These are phyloP conservation scores for Trichosporon sp. DNA, from an alignment of 1,284 basidiomycete genomes.

Conservation along the genomic window DNA sequence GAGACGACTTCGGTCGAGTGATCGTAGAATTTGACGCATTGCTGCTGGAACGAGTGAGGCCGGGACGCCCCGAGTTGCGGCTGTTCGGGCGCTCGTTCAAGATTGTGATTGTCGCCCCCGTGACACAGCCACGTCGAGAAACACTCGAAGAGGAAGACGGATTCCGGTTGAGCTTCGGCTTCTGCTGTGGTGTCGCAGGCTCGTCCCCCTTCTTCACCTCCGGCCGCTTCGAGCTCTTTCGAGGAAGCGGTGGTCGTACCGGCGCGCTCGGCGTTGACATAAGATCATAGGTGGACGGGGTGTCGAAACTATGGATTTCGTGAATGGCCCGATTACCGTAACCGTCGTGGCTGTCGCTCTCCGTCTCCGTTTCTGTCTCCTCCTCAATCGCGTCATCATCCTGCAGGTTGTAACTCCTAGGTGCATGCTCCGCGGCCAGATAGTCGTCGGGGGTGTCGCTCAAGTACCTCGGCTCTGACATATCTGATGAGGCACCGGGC, in stretches of 20 bases:
- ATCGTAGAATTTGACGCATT: background rate
- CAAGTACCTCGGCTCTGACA: background rate
- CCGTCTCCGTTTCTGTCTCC: background rate
- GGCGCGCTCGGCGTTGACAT: background rate
- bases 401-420: background rate
- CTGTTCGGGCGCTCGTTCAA: constrained; percentile 10
- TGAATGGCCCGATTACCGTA: background rate
- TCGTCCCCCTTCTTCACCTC: background rate
- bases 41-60: background rate
- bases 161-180: background rate
- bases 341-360: background rate
- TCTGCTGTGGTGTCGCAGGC: background rate
- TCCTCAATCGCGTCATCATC: background rate
- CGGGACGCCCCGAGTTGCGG: background rate
- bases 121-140: background rate
- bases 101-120: background rate
- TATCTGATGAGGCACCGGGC: constrained; percentile 14
- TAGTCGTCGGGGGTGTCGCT: background rate
- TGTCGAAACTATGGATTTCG: background rate
- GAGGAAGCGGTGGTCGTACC: background rate
- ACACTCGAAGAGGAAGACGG: background rate
- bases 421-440: background rate
- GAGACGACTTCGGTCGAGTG: constrained; percentile 1
- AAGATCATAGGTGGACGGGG: background rate
- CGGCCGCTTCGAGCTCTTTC: constrained; percentile 6